Percentiles rank a stretch among this genome's conserved stretches.
Conservation (phyloP, 2,329 filamentous ascomycete species). For the Ceratocystis colombiana region DNA sequence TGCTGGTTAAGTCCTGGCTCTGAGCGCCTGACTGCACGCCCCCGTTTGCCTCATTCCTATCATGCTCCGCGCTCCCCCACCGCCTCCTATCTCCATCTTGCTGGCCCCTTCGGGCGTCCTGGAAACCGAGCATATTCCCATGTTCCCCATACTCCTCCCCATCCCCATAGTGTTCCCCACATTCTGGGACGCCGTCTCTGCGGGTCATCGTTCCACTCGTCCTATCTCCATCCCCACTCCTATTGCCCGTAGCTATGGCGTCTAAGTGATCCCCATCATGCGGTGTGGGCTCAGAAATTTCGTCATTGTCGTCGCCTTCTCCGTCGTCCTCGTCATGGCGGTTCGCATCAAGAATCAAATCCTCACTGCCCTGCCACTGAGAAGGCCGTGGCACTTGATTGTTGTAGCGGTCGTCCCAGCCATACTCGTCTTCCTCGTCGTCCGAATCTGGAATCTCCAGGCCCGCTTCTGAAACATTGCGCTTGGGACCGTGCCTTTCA, state of each 20-base stretch:
- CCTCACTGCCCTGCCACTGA: conserved; percentile 59
- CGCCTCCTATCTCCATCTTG: background rate
- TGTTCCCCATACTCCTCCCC: background rate
- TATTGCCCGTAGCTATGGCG: background rate
- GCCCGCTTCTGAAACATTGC: conserved; percentile 43
- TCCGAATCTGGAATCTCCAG: conserved; percentile 51
- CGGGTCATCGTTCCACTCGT: background rate
- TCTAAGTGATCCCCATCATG: conserved; percentile 1
- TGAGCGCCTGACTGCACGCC: background rate
- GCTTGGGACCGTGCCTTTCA: conserved; percentile 41
- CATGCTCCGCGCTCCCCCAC: background rate
- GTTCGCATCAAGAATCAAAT: conserved; percentile 45
- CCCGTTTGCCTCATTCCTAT: conserved; percentile 16
- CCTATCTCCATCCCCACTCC: background rate
- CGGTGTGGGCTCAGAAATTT: background rate
- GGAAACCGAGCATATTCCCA: background rate
- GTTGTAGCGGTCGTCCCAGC: conserved; percentile 58
- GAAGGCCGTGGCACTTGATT: conserved; percentile 50
- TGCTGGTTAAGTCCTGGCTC: conserved; percentile 15
- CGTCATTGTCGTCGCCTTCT: conserved; percentile 26
- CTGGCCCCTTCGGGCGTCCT: background rate
- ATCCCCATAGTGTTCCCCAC: background rate
- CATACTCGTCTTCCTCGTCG: conserved; percentile 58
- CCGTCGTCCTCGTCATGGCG: conserved; percentile 31
- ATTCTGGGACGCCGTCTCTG: background rate